Base-by-base conservation (phyloP, 169 alveolate species). In the Cryptosporidium ubiquitum region DNA sequence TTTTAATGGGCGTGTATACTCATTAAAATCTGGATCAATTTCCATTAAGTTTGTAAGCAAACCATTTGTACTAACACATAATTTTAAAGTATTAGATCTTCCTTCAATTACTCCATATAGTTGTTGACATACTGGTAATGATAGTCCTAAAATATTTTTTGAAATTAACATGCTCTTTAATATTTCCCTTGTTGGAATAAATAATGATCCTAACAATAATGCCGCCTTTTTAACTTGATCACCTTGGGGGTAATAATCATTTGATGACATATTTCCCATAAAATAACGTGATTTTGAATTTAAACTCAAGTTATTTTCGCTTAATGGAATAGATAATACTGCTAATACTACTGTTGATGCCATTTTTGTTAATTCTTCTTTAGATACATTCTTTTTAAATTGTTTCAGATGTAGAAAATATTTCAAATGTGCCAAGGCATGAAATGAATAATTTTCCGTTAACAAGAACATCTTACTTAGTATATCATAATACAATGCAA, bases 401-500 rank as follows among this genome's bases (percentile, higher is more conserved):
- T 92, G 95, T 42, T 94, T 91, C 51, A 95, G 74, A 91, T 95
- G 97, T 75, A 95, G 89, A 37, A 95, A 95, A 42, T 94, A 94
- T 29, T 94, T 91, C 37, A 95, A 86, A 92, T 94, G 95, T 10
- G 98, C 98, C 20, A 95, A 93, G 9, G 99, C 97, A 93, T 97
- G 99, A 95, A 97, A 97, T 35, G 97, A 93, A 84, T 95, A 96
- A 85, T 95, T 95, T 52, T 97, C 98, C 9, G 98, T 93, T 23
- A 96, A 97, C 96, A 97, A 95, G 91, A 97, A 95, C 73, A 97
- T 95, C 66, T 94, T 94, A 52, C 97, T 94, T 64, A 98, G 92
- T 84, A 95, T 95, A 49, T 96, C 96, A 92, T 96, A 97, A 95
- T 95, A 97, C 44, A 94, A 93, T 16, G 96, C 97, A 37, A 96